These are phyloP conservation scores for Curvularia verruculosa DNA, from an alignment of 2,329 filamentous ascomycete species.

Conservation along the genomic window DNA sequence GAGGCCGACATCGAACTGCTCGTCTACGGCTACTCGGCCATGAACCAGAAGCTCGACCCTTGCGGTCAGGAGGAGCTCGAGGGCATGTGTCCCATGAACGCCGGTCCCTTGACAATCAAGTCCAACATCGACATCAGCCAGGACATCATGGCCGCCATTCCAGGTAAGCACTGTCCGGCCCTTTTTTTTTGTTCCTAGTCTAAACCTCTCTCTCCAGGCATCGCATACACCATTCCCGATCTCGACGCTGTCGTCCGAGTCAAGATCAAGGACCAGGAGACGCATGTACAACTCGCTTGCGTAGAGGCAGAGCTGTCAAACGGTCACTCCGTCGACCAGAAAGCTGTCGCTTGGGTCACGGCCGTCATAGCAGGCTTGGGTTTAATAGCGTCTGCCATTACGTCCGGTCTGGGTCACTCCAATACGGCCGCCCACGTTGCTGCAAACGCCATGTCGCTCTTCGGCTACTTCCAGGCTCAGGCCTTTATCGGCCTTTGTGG, in stretches of 20 bases:
- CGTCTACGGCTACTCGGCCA: conserved; percentile 80
- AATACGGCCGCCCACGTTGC: conserved; percentile 95
- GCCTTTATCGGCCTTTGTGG: conserved; percentile 87
- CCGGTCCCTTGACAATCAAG: conserved; percentile 77
- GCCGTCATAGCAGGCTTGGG: conserved; percentile 86
- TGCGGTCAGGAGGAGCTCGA: conserved; percentile 69
- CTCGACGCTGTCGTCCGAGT: conserved; percentile 85
- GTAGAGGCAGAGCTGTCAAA: conserved; percentile 89
- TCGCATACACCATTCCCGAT: conserved; percentile 89
- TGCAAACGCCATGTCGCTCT: conserved; percentile 90
- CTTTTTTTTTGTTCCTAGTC: conserved; percentile 14
- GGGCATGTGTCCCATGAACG: conserved; percentile 89
- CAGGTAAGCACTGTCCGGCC: conserved; percentile 57
- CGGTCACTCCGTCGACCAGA: conserved; percentile 86
- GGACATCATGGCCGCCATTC: conserved; percentile 68
- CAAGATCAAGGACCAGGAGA: conserved; percentile 74
- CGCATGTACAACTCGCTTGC: conserved; percentile 74
- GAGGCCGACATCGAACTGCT: conserved; percentile 75
- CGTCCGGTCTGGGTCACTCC: conserved; percentile 87
- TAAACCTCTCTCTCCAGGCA: conserved; percentile 56
- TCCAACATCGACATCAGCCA: conserved; percentile 68
- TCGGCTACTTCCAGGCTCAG: conserved; percentile 92
- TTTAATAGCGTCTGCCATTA: conserved; percentile 82
- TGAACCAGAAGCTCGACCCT: conserved; percentile 73
- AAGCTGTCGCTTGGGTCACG: conserved; percentile 87